Percentiles rank a stretch among this genome's conserved stretches.
Evolutionary conservation across 1,139 yeast genomes (phyloP).

Genomic region (Protomyces gravidus): DNA sequence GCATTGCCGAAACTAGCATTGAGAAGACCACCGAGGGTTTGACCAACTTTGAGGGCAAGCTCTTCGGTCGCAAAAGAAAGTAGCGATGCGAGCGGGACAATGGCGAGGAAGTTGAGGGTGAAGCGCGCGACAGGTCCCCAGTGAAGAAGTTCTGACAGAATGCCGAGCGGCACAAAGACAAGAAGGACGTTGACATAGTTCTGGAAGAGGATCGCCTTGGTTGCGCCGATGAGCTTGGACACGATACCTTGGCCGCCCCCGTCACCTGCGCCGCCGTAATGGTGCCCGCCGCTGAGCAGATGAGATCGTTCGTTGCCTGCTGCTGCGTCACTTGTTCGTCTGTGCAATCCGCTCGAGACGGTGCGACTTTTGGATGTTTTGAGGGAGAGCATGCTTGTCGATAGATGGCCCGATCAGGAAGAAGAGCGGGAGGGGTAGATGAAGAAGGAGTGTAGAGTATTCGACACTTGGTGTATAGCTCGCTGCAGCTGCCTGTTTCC

Average conservation of each 20-base stretch:
- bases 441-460: no score
- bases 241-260: neutral
- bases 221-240: slow-evolving; percentile 8
- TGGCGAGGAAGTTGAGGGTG: slow-evolving; percentile 76
- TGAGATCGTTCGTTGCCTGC: slow-evolving; percentile 12
- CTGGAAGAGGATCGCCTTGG: slow-evolving; percentile 17
- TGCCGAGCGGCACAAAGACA: slow-evolving; percentile 80
- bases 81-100: slow-evolving; percentile 83
- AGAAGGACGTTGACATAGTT: slow-evolving; percentile 75
- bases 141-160: slow-evolving; percentile 60
- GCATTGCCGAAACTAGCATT: slow-evolving; percentile 98
- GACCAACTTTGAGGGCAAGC: slow-evolving; percentile 75
- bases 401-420: no score
- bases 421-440: no score
- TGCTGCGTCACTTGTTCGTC: slow-evolving; percentile 14
- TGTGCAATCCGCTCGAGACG: slow-evolving; percentile 8
- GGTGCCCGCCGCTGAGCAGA: slow-evolving; percentile 6
- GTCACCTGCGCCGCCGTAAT: neutral
- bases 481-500: no score
- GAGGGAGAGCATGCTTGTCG: slow-evolving; percentile 15
- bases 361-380: slow-evolving; percentile 18
- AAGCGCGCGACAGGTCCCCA: slow-evolving; percentile 63
- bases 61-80: slow-evolving; percentile 78
- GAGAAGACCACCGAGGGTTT: slow-evolving; percentile 84
- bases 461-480: no score